Evolutionary conservation across 129 eudicot genomes (phyloP).

Genomic region (Ambrosia artemisiifolia): DNA sequence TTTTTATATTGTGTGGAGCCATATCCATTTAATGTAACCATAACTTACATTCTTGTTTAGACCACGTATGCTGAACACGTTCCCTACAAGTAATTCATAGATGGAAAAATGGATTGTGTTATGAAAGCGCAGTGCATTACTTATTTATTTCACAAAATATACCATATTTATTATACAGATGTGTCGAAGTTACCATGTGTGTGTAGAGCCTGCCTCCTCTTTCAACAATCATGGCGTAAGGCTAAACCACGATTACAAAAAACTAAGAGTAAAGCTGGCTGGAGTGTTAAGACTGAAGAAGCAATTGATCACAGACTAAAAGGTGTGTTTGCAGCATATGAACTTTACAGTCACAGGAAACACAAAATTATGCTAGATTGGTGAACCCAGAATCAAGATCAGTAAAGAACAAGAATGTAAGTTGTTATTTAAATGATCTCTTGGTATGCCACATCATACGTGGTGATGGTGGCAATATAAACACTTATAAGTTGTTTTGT

Average conservation of each 20-base stretch:
- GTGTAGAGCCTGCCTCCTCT: neutral
- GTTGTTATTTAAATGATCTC: neutral
- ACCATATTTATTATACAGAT: conserved; percentile 7
- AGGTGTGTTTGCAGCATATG: neutral
- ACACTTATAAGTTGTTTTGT: too few species aligned
- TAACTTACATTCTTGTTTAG: too few species aligned
- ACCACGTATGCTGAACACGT: too few species aligned
- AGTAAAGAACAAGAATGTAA: neutral
- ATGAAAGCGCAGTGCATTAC: neutral
- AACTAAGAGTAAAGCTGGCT: too few species aligned
- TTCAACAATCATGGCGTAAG: too few species aligned
- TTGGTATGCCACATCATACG: neutral
- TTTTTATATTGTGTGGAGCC: too few species aligned
- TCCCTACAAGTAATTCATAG: conserved; percentile 22
- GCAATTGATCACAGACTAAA: neutral
- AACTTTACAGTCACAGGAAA: neutral
- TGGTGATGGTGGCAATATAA: too few species aligned
- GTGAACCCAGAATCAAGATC: neutral
- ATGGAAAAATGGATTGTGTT: conserved; percentile 1
- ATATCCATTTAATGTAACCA: too few species aligned
- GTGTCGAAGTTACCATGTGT: neutral
- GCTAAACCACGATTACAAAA: too few species aligned
- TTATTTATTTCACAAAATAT: conserved; percentile 10
- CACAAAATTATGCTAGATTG: neutral
- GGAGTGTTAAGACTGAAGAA: too few species aligned